Evolutionary conservation across 2,329 filamentous ascomycete species (phyloP).

Genomic region (Pestalotiopsis fici): DNA sequence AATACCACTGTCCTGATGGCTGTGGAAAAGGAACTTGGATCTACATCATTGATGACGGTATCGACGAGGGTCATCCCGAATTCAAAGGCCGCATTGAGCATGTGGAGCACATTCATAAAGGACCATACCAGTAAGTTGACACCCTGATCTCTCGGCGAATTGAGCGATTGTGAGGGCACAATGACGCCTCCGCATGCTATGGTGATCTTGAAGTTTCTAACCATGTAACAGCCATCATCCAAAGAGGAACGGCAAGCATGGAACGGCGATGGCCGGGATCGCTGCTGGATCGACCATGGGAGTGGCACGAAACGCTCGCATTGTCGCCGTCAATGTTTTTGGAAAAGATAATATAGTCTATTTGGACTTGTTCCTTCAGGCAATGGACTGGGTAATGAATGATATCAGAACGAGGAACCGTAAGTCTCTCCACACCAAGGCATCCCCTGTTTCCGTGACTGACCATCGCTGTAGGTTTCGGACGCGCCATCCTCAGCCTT

Average conservation of each 20-base stretch:
- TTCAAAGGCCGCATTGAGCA: conserved; percentile 33
- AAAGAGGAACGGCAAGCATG: conserved; percentile 36
- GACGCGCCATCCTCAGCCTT: conserved; percentile 22
- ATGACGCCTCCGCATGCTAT: not conserved
- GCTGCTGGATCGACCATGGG: conserved; percentile 38
- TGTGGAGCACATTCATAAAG: not conserved
- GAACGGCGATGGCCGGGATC: conserved; percentile 43
- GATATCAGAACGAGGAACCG: conserved; percentile 11
- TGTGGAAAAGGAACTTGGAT: conserved; percentile 39
- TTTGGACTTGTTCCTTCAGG: conserved; percentile 20
- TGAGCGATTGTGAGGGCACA: not conserved
- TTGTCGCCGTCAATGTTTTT: conserved; percentile 48
- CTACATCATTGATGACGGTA: conserved; percentile 54
- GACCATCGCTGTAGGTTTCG: conserved; percentile 11
- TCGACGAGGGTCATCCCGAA: conserved; percentile 40
- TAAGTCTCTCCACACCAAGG: conserved; percentile 14
- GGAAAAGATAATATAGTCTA: conserved; percentile 18
- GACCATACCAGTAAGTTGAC: not conserved
- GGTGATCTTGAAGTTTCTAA: not conserved
- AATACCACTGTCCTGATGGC: conserved; percentile 7
- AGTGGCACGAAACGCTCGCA: conserved; percentile 36
- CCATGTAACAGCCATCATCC: conserved; percentile 8
- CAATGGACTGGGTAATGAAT: conserved; percentile 26
- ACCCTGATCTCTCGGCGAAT: not conserved
- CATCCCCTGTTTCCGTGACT: not conserved